phyloP scores from a whole-genome alignment of 176 grass and related monocot genomes.

The Otatea glauca region DNA sequence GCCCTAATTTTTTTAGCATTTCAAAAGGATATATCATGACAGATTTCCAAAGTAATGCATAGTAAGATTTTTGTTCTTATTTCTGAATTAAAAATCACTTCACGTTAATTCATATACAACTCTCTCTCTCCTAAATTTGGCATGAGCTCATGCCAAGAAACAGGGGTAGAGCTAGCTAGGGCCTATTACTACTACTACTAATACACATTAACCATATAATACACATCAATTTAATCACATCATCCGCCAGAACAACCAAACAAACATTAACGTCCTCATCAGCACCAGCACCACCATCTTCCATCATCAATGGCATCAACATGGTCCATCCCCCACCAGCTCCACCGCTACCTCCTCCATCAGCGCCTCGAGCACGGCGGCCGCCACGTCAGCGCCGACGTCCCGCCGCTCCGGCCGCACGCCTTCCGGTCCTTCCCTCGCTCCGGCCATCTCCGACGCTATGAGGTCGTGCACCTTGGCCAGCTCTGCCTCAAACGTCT shows the following conservation, averaged over 20 bases:
- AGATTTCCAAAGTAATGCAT: not conserved
- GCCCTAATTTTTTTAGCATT: not conserved
- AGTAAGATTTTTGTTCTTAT: not conserved
- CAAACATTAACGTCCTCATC: not conserved
- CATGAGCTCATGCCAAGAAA: not conserved
- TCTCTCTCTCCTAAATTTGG: not conserved
- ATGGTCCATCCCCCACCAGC: slow-evolving; percentile 5
- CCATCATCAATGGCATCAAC: not conserved
- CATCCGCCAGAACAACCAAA: slow-evolving; percentile 17
- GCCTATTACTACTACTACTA: not conserved
- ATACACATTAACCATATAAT: not conserved
- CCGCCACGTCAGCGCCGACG: slow-evolving; percentile 21
- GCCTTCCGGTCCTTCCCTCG: not conserved
- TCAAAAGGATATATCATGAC: not conserved
- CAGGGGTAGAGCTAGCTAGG: not conserved
- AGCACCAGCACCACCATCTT: not conserved
- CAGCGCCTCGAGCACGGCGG: slow-evolving; percentile 38
- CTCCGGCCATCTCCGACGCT: slow-evolving; percentile 5
- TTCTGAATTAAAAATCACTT: not conserved
- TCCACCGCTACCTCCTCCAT: slow-evolving; percentile 46
- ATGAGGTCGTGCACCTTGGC: not conserved
- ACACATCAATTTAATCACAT: not conserved
- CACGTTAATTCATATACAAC: not conserved
- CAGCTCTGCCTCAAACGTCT: not conserved
- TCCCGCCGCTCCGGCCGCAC: not conserved